These are phyloP conservation scores for Limnanthes douglasii DNA, from an alignment of 345 rosid genomes.

Conservation along the genomic window DNA sequence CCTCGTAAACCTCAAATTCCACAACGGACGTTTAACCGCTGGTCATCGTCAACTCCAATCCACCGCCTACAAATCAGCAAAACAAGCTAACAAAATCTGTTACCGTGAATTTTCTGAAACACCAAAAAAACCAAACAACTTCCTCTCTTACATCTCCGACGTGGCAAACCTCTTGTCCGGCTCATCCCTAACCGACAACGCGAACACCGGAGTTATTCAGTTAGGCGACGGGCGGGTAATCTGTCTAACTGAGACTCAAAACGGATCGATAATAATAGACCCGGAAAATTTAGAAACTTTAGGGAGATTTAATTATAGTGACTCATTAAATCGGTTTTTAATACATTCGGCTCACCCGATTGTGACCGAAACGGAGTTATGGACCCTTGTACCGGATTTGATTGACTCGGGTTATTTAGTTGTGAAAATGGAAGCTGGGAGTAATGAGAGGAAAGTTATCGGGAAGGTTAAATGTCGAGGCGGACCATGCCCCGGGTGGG, in stretches of 20 bases:
- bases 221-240: conserved; percentile 88
- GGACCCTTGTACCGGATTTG: conserved; percentile 75
- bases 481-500: conserved; percentile 92
- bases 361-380: conserved; percentile 60
- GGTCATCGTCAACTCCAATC: conserved; percentile 87
- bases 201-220: conserved; percentile 74
- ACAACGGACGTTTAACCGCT: conserved; percentile 41
- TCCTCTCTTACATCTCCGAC: conserved; percentile 53
- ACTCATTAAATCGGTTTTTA: conserved; percentile 43
- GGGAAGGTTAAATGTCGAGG: conserved; percentile 70
- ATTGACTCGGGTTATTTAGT: conserved; percentile 63
- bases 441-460: conserved; percentile 69
- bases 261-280: conserved; percentile 66
- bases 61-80: conserved; percentile 78
- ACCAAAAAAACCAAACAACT: conserved; percentile 45
- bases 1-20: conserved; percentile 52
- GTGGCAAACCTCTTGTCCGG: conserved; percentile 71
- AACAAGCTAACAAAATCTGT: conserved; percentile 46
- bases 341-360: conserved; percentile 89
- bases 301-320: conserved; percentile 62
- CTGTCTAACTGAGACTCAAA: conserved; percentile 86
- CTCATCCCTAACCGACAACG: conserved; percentile 76
- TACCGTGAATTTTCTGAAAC: conserved; percentile 89
- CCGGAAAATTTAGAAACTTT: conserved; percentile 55
- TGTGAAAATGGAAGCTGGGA: conserved; percentile 66